A percentile compares a stretch with the other conserved stretches of the same genome.
Conservation (phyloP, 495 filamentous ascomycete species). For the Hapsidospora chrysogenum region DNA sequence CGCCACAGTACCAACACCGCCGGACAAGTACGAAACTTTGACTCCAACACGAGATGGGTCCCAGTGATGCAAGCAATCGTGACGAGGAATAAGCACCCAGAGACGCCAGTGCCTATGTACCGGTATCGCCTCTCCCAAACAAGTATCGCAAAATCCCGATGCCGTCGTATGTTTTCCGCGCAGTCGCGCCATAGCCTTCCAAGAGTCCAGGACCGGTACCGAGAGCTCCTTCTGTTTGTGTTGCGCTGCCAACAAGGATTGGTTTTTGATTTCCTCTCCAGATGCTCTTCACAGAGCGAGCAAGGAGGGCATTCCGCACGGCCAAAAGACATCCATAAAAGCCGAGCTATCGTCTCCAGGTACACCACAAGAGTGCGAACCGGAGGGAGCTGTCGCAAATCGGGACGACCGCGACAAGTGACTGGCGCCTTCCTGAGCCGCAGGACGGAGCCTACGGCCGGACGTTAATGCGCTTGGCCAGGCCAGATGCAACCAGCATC, state of each 20-base stretch:
- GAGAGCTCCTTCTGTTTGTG: constrained; percentile 47
- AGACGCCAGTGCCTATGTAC: too few relatives aligned
- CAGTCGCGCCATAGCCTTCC: too few relatives aligned
- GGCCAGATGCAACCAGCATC: constrained; percentile 20
- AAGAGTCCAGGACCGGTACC: too few relatives aligned
- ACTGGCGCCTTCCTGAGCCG: constrained; percentile 49
- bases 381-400: constrained; percentile 16
- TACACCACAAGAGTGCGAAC: constrained; percentile 19
- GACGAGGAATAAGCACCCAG: too few relatives aligned
- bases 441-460: constrained; percentile 33
- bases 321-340: constrained; percentile 81
- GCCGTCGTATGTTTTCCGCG: too few relatives aligned
- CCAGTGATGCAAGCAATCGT: too few relatives aligned
- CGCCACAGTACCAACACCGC: too few relatives aligned
- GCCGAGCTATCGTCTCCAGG: constrained; percentile 40
- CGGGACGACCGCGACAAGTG: constrained; percentile 15
- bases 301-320: constrained; percentile 47
- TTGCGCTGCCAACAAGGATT: constrained; percentile 66
- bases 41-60: constrained; percentile 93
- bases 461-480: constrained; percentile 64
- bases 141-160: too few relatives aligned
- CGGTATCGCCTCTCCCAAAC: too few relatives aligned
- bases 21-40: constrained; percentile 91
- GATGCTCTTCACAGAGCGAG: constrained; percentile 9
- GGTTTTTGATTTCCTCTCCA: constrained; percentile 81